These are phyloP conservation scores for Triticum timopheevii DNA, from an alignment of 176 grass and related monocot genomes.

Conservation along the genomic window DNA sequence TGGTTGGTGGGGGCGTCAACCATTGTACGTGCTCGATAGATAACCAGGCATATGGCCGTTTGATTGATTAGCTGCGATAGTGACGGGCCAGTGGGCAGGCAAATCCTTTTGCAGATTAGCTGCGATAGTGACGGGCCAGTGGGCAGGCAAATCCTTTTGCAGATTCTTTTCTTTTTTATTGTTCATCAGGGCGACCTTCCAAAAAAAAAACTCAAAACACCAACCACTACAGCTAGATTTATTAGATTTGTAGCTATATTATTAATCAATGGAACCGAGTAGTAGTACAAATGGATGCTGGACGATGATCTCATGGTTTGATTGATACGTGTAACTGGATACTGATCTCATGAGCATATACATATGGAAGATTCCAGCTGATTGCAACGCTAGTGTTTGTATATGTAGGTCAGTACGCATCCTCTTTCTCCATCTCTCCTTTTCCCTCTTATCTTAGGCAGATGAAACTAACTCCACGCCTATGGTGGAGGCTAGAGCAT, in stretches of 20 bases:
- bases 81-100: too few relatives aligned
- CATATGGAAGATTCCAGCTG: conserved; percentile 18
- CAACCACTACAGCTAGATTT: too few relatives aligned
- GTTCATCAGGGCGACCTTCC: too few relatives aligned
- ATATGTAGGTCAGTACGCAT: not conserved
- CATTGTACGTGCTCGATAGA: not conserved
- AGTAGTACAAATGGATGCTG: not conserved
- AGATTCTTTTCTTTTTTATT: too few relatives aligned
- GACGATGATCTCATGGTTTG: not conserved
- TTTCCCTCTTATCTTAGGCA: not conserved
- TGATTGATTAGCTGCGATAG: not conserved
- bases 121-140: too few relatives aligned
- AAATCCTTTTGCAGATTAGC: not conserved
- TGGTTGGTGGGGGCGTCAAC: not conserved
- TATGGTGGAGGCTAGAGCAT: conserved; percentile 16
- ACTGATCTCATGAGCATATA: not conserved
- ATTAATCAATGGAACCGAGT: not conserved
- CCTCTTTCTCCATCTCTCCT: not conserved
- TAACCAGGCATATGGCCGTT: not conserved
- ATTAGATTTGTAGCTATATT: not conserved
- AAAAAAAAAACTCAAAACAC: too few relatives aligned
- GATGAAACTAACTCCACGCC: not conserved
- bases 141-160: too few relatives aligned
- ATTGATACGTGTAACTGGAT: not conserved
- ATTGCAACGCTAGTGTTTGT: not conserved